Conservation (phyloP, 2,329 filamentous ascomycete genomes). For the Escovopsis weberi region DNA sequence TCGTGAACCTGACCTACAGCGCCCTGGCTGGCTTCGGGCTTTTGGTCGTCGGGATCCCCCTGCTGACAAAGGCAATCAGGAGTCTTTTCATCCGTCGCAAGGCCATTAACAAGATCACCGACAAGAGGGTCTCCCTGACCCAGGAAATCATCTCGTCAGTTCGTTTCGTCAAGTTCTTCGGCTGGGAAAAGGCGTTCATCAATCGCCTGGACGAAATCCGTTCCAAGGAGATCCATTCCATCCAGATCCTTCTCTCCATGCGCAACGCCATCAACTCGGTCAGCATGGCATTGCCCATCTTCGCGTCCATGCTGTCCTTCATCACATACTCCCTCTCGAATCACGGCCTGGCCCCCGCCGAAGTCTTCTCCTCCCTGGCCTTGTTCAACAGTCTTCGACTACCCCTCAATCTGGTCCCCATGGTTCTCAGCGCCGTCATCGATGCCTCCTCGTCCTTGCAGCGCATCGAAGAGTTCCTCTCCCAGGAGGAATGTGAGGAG, state of each 20-base stretch:
- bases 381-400: conserved; percentile 85
- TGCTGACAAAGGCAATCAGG: conserved; percentile 64
- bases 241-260: conserved; percentile 70
- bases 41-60: conserved; percentile 61
- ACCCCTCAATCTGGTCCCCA: conserved; percentile 75
- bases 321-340: conserved; percentile 61
- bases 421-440: conserved; percentile 78
- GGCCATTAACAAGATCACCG: conserved; percentile 83
- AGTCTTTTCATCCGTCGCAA: conserved; percentile 61
- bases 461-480: conserved; percentile 76
- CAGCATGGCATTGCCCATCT: conserved; percentile 76
- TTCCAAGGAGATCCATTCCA: conserved; percentile 61
- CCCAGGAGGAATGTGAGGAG: conserved; percentile 73
- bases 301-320: conserved; percentile 90
- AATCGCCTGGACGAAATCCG: conserved; percentile 61
- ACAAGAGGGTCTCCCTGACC: conserved; percentile 78
- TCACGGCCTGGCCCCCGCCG: conserved; percentile 55
- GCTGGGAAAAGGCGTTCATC: conserved; percentile 84
- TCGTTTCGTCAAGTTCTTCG: conserved; percentile 91
- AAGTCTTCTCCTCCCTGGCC: conserved; percentile 83
- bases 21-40: conserved; percentile 79
- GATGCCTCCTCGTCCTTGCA: conserved; percentile 77
- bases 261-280: conserved; percentile 75
- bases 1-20: conserved; percentile 82
- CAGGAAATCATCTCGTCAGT: conserved; percentile 88